Conservation (phyloP, 148 eudicot genomes). For the Vaccinium macrocarpon region DNA sequence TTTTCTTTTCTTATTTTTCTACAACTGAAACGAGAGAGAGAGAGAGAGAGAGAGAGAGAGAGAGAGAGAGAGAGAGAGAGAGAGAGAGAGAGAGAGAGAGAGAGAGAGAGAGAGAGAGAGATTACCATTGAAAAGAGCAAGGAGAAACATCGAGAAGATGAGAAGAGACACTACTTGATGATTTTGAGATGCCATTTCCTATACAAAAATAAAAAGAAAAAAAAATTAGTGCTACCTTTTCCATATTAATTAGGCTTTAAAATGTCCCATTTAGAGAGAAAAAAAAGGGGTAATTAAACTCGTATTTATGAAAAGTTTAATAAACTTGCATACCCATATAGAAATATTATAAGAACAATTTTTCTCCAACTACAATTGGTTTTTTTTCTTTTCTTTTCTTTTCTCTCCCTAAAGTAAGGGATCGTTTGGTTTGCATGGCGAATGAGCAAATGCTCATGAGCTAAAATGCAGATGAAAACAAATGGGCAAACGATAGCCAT, state of each 20-base stretch:
- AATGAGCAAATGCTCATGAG: too few species aligned
- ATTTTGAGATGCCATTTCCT: background rate
- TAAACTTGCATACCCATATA: too few species aligned
- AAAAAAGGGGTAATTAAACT: background rate
- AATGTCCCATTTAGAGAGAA: background rate
- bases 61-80: background rate
- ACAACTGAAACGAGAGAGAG: background rate
- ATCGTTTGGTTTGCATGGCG: too few species aligned
- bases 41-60: background rate
- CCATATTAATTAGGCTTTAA: background rate
- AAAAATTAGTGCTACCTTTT: background rate
- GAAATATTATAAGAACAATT: too few species aligned
- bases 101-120: background rate
- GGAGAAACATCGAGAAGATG: background rate
- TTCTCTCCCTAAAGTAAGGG: too few species aligned
- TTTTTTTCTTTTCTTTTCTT: too few species aligned
- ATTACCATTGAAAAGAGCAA: background rate
- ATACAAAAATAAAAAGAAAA: background rate
- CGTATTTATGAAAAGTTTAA: background rate
- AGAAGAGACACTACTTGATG: background rate
- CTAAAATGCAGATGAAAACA: too few species aligned
- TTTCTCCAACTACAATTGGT: too few species aligned
- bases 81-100: background rate
- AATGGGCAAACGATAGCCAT: too few species aligned
- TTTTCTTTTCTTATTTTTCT: background rate